phyloP scores from a whole-genome alignment of 371 early-diverging fungal species.

The Mucor mucedo region DNA sequence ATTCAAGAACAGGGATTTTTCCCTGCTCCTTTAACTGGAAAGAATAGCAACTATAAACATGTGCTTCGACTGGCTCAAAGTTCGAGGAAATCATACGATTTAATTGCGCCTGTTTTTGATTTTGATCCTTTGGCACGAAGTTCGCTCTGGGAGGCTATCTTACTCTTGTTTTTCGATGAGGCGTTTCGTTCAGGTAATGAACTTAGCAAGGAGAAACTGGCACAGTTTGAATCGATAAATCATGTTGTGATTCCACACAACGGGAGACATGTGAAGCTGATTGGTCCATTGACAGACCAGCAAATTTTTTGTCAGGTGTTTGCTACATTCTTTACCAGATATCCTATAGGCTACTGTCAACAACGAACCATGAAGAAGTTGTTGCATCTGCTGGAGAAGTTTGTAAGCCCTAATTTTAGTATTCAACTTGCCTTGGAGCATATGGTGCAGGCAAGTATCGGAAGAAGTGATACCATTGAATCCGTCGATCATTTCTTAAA shows the following conservation, averaged over 20 bases:
- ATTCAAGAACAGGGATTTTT: constrained; percentile 1
- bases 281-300: constrained; percentile 13
- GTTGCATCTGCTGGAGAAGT: constrained; percentile 9
- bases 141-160: constrained; percentile 29
- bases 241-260: neutral
- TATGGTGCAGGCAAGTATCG: constrained; percentile 18
- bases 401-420: constrained; percentile 15
- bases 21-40: constrained; percentile 12
- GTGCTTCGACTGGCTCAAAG: constrained; percentile 19
- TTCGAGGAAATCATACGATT: neutral
- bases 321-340: constrained; percentile 28
- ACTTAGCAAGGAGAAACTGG: constrained; percentile 6
- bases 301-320: constrained; percentile 24
- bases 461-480: constrained; percentile 21
- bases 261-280: constrained; percentile 6
- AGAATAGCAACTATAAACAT: constrained; percentile 7
- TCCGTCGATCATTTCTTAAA: constrained; percentile 20
- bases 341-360: constrained; percentile 29
- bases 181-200: constrained; percentile 20
- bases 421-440: constrained; percentile 19
- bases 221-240: constrained; percentile 2
- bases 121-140: constrained; percentile 35
- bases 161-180: constrained; percentile 30
- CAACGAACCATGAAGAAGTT: constrained; percentile 16
- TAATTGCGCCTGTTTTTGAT: constrained; percentile 26